Base-by-base conservation (phyloP, 2,329 filamentous ascomycete species). In the Thielaviopsis ethacetica region DNA sequence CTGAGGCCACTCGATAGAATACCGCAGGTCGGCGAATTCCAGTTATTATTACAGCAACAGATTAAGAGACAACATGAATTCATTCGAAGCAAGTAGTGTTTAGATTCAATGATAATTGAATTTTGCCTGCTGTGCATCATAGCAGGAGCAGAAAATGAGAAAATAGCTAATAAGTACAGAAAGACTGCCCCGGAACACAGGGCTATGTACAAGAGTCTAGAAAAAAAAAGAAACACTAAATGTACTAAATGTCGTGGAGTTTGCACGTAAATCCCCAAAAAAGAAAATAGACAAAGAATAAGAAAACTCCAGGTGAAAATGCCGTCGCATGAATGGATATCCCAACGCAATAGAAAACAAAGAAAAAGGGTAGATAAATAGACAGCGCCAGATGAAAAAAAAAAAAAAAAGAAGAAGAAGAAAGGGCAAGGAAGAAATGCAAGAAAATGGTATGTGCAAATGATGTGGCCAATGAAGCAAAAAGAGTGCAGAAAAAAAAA, bases 361-460 rank as follows among this genome's bases (percentile, higher is more conserved):
- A 19, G 15, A 51, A 51, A 51, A 24, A 24, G 17, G 3, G 17
- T 57, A 52, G 9, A 22, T 21, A 21, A 24, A 30, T 52, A 22
- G 49, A 57, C 51, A 57, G 27, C 13, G 19, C 49, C 3, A 34
- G 10, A 34, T 34, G 30, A 34, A 34, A 44, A 26, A 47, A 56
- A 44, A 27, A 54, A 30, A 53, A 44, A 58, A 58, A 44, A n/a
- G 13, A 54, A 30, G 44, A 44, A 58, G 53, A 44, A n/a, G 13
- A 19, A 47, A 30, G 21, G 38, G 53, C 13, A 54, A n/a, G 49
- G 15, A 21, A 19, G 34, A 19, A 22, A 52, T 34, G 41, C 19
- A 22, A 49, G 41, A 24, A 56, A 50, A 41, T 22, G 44, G 44
- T 50, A 56, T 56, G 24, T 44, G 41, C 44, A 56, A 34, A 19